These are phyloP conservation scores for Flaveria brownii DNA, from an alignment of 129 eudicot species.

Conservation along the genomic window DNA sequence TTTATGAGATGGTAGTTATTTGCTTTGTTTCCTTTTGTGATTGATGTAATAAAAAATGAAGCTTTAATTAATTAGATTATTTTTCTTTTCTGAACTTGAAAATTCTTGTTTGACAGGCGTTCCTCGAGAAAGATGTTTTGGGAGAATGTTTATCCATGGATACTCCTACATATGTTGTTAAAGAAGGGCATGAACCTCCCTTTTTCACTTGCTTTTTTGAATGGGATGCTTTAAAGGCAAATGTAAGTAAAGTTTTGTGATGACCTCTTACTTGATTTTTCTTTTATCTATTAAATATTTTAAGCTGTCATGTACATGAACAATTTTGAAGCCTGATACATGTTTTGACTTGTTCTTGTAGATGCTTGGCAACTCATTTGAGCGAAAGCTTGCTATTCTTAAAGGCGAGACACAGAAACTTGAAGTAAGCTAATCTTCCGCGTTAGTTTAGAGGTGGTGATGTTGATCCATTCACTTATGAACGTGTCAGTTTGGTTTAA, in stretches of 20 bases:
- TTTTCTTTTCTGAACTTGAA: background rate
- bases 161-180: slow-evolving; percentile 66
- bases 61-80: background rate
- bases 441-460: background rate
- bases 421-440: slow-evolving; percentile 47
- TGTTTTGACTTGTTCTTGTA: slow-evolving; percentile 29
- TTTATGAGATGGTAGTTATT: background rate
- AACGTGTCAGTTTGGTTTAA: background rate
- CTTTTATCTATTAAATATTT: background rate
- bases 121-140: slow-evolving; percentile 55
- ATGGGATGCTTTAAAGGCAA: slow-evolving; percentile 78
- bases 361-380: slow-evolving; percentile 92
- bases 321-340: background rate
- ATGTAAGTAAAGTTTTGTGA: slow-evolving; percentile 43
- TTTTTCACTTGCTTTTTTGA: slow-evolving; percentile 75
- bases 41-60: slow-evolving; percentile 5
- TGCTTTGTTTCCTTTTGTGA: background rate
- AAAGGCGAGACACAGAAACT: slow-evolving; percentile 52
- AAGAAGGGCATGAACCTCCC: slow-evolving; percentile 77
- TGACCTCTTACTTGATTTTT: background rate
- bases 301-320: background rate
- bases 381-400: slow-evolving; percentile 72
- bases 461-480: background rate
- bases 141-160: slow-evolving; percentile 51
- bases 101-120: slow-evolving; percentile 46